Base-by-base conservation (phyloP, 2,329 filamentous ascomycete genomes). In the Pochonia chlamydosporia region DNA sequence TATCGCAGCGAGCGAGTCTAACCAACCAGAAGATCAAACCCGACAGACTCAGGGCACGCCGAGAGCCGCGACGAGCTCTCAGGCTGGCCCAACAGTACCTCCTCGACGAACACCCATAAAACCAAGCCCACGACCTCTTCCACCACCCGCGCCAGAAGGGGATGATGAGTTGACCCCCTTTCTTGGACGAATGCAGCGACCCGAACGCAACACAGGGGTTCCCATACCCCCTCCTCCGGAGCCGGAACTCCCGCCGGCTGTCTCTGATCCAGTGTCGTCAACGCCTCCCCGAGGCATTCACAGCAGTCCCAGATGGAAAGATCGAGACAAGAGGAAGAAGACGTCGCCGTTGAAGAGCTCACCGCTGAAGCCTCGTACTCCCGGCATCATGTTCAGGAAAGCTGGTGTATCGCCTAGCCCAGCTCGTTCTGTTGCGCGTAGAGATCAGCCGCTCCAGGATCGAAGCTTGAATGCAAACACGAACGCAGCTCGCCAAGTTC, bases 241-340 rank as follows among this genome's bases (percentile, higher is more conserved):
- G 55, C 82, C 82, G 2, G 81, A 85, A 41, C 69, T 87, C 5
- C 84, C 84, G 3, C 79, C 79, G 0, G 78, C 78, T 0, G 63
- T 74, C 11, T 64, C 67, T 2, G 79, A 83, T 49, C 71, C 75
- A 0, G 67, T 77, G 1, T 69, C 79, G 24, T 76, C 72, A 37
- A 76, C 76, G 3, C 78, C 78, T 7, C 77, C 79, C 1, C 61
- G 67, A 18, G 81, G 81, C 1, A 84, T 84, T 24, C 80, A 83
- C 49, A 74, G 74, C 43, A 81, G 77, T 13, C 78, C 80, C 3
- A 70, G 70, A 55, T 68, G 73, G 54, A 70, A 65, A 16, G 54
- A 56, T 24, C 52, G 57, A 37, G 40, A 45, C 49, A 69, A 61
- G 46, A 60, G 59, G 1, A 59, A 69, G 40, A 74, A 69, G 41